A percentile compares a stretch with the other conserved stretches of the same genome.
phyloP scores from a whole-genome alignment of 75 land plant species.

The Selaginella tamariscina region DNA sequence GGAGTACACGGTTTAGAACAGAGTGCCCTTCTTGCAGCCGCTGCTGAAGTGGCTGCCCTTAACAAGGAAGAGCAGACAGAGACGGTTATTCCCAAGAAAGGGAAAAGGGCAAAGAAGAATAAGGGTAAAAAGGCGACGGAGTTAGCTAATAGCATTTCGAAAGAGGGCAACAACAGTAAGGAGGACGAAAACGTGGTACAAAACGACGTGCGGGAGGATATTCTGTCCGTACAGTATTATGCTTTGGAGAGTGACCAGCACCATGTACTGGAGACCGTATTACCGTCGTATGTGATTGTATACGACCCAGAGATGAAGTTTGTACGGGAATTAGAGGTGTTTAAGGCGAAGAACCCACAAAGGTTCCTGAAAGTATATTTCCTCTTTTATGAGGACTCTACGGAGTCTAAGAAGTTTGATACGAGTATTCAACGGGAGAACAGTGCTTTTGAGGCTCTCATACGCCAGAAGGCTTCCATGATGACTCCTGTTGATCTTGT shows the following conservation, averaged over 20 bases:
- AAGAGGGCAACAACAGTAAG: not conserved
- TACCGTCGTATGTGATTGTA: constrained; percentile 72
- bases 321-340: constrained; percentile 93
- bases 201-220: constrained; percentile 5
- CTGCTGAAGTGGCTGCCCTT: constrained; percentile 39
- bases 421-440: constrained; percentile 86
- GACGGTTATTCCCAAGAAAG: constrained; percentile 14
- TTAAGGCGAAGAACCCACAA: constrained; percentile 67
- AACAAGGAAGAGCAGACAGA: constrained; percentile 22
- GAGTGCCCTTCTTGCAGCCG: constrained; percentile 83
- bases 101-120: constrained; percentile 32
- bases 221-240: constrained; percentile 69
- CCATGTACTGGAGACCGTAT: constrained; percentile 46
- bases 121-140: not conserved
- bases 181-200: constrained; percentile 13
- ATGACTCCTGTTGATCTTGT: constrained; percentile 98
- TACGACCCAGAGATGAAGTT: constrained; percentile 93
- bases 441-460: constrained; percentile 85
- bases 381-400: constrained; percentile 88
- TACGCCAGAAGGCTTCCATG: constrained; percentile 96
- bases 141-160: too few relatives aligned
- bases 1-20: constrained; percentile 35
- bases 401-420: constrained; percentile 86
- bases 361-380: constrained; percentile 79
- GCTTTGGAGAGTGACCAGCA: constrained; percentile 72